Evolutionary conservation across 371 early-diverging fungal genomes (phyloP).

Genomic region (Rhizopus sp.): DNA sequence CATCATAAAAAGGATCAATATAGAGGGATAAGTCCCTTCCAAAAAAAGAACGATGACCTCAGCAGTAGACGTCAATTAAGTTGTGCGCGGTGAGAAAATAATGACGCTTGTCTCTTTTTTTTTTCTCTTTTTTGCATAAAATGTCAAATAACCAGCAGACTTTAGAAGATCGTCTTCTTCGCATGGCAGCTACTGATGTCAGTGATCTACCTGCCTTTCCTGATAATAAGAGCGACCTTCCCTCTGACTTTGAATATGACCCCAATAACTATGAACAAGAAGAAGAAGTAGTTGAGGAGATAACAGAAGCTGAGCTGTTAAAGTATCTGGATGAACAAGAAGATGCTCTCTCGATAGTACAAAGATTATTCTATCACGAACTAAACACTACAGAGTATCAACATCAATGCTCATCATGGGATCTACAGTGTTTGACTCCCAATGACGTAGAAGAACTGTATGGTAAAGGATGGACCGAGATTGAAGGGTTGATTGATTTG

Average conservation of each 20-base stretch:
- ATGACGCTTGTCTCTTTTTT: too few species aligned
- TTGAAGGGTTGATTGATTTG: constrained; percentile 53
- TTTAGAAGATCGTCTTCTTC: constrained; percentile 41
- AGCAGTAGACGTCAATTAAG: too few species aligned
- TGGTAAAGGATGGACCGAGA: constrained; percentile 52
- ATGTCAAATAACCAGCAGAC: constrained; percentile 1
- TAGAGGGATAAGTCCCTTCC: not conserved
- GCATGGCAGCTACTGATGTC: constrained; percentile 18
- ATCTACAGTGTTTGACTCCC: constrained; percentile 29
- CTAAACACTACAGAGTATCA: constrained; percentile 43
- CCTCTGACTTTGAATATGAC: constrained; percentile 63
- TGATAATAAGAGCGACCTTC: constrained; percentile 59
- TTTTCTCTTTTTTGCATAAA: not conserved
- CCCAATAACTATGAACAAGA: constrained; percentile 48
- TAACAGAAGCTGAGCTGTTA: constrained; percentile 56
- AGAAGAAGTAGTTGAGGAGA: constrained; percentile 54
- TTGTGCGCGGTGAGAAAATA: too few species aligned
- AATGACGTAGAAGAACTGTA: constrained; percentile 51
- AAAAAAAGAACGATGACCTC: too few species aligned
- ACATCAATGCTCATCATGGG: constrained; percentile 20
- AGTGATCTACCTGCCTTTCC: constrained; percentile 56
- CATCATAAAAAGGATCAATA: too few species aligned
- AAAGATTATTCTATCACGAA: constrained; percentile 52
- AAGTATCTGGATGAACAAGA: constrained; percentile 53
- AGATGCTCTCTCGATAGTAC: constrained; percentile 48